phyloP scores from a whole-genome alignment of 306 rosid species.

The Medicago lupulina region DNA sequence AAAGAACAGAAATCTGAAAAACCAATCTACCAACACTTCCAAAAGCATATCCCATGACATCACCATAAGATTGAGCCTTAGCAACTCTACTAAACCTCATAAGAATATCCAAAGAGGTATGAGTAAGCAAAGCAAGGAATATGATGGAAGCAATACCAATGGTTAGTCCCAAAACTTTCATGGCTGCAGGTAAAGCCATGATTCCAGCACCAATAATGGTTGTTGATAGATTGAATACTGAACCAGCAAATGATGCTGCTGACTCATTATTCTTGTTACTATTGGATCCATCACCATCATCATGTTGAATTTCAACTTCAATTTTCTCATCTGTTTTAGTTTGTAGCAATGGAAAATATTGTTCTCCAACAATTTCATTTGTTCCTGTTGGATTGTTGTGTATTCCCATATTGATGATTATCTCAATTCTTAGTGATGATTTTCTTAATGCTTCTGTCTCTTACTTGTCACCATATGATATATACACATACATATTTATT shows the following conservation, averaged over 20 bases:
- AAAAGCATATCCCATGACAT: constrained; percentile 61
- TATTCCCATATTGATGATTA: not conserved
- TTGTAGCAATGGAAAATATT: constrained; percentile 40
- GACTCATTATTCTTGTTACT: not conserved
- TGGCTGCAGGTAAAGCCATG: constrained; percentile 78
- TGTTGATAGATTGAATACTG: constrained; percentile 70
- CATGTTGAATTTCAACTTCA: not conserved
- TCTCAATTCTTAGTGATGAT: too few species aligned
- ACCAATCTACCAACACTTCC: constrained; percentile 54
- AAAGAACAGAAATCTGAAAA: constrained; percentile 57
- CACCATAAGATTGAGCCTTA: constrained; percentile 48
- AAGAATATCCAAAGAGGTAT: constrained; percentile 61
- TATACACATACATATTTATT: not conserved
- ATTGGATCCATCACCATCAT: not conserved
- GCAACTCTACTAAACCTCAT: constrained; percentile 63
- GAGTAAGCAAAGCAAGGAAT: constrained; percentile 59
- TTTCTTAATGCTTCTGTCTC: not conserved
- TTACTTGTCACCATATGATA: not conserved
- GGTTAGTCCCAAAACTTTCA: constrained; percentile 66
- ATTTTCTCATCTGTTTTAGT: constrained; percentile 27
- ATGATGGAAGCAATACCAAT: constrained; percentile 53
- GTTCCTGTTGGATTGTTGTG: not conserved
- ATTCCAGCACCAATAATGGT: constrained; percentile 79
- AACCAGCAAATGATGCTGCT: constrained; percentile 57
- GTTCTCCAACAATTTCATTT: not conserved